Conservation (phyloP, 305 asterid genomes). For the Petunia hybrid region DNA sequence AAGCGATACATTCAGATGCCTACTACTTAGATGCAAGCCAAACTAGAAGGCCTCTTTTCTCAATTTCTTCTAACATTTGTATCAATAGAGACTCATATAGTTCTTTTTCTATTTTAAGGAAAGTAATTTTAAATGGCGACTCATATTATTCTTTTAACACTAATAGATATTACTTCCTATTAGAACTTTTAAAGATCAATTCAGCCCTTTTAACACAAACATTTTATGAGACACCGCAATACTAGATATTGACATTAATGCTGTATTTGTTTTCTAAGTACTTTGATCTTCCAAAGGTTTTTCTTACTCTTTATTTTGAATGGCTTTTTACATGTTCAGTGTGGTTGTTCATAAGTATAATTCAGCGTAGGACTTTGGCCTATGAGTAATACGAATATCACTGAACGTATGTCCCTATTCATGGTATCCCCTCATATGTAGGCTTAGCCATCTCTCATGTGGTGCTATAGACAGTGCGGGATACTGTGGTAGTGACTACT, state of each 20-base stretch:
- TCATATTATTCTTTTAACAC: not conserved
- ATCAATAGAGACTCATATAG: not conserved
- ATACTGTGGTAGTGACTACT: not conserved
- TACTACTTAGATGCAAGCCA: not conserved
- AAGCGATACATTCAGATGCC: not conserved
- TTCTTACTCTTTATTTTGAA: not conserved
- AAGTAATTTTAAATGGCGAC: too few relatives aligned
- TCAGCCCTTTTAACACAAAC: not conserved
- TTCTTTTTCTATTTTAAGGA: not conserved
- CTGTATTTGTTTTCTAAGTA: not conserved
- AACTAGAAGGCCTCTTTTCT: not conserved
- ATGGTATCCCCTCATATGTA: not conserved
- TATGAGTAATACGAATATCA: not conserved
- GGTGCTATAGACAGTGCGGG: not conserved
- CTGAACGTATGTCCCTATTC: constrained; percentile 1
- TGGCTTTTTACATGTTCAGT: not conserved
- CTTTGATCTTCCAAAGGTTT: not conserved
- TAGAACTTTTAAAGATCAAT: not conserved
- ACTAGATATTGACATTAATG: not conserved
- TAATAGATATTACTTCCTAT: not conserved
- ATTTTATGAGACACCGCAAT: not conserved
- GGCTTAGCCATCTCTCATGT: not conserved
- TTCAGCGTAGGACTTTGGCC: not conserved
- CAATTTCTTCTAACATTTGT: constrained; percentile 10
- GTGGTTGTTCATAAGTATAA: not conserved